Percentiles rank a stretch among this genome's conserved stretches.
These are phyloP conservation scores for Russula foetens DNA, from an alignment of 768 basidiomycete genomes.

Conservation along the genomic window DNA sequence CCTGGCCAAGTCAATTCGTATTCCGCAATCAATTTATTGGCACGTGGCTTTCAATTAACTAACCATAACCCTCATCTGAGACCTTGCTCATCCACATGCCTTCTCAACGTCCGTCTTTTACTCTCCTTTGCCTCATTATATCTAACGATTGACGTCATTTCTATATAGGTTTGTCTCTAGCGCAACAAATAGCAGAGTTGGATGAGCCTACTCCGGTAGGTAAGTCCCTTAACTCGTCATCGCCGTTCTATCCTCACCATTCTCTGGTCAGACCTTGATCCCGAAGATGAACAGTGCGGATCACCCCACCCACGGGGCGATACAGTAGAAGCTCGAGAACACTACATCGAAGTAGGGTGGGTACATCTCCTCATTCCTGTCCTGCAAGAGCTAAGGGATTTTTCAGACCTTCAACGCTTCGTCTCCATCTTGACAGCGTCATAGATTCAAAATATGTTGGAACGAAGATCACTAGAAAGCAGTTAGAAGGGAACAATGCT, in stretches of 20 bases:
- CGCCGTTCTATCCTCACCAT: conserved; percentile 8
- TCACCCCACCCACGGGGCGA: conserved; percentile 24
- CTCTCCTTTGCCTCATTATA: conserved; percentile 6
- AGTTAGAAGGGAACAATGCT: conserved; percentile 38
- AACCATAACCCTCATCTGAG: conserved; percentile 12
- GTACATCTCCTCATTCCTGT: conserved; percentile 21
- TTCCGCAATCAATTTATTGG: background rate
- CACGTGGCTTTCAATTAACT: conserved; percentile 10
- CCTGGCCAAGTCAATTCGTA: background rate
- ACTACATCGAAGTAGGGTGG: conserved; percentile 84
- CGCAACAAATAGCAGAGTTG: conserved; percentile 77
- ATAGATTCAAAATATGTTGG: conserved; percentile 77
- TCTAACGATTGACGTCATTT: background rate
- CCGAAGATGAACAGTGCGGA: conserved; percentile 32
- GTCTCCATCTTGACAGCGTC: conserved; percentile 55
- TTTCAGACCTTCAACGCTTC: conserved; percentile 57
- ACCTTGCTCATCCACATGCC: background rate
- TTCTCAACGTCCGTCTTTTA: conserved; percentile 15
- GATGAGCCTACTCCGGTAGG: conserved; percentile 64
- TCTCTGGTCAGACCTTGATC: conserved; percentile 32
- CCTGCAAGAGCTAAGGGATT: background rate
- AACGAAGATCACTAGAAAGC: conserved; percentile 51
- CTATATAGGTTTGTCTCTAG: conserved; percentile 46
- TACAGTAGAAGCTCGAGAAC: conserved; percentile 45
- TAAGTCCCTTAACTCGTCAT: conserved; percentile 27